These are phyloP conservation scores for Aegle marmelos DNA, from an alignment of 345 rosid genomes.

Conservation along the genomic window DNA sequence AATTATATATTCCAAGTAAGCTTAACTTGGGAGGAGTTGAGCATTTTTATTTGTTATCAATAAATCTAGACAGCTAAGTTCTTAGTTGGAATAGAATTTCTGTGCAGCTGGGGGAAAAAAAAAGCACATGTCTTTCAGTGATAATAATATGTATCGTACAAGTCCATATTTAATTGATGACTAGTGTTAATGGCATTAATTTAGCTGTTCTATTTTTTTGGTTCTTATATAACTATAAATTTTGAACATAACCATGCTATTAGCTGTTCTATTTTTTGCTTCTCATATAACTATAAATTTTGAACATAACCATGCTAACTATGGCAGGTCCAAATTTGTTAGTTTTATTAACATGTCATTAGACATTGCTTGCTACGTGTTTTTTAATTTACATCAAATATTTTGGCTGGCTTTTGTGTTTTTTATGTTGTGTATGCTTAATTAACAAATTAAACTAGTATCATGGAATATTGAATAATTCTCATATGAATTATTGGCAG, in stretches of 20 bases:
- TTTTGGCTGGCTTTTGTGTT: background rate
- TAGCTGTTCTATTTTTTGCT: background rate
- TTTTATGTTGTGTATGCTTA: background rate
- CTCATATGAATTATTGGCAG: slow-evolving; percentile 39
- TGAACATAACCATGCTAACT: background rate
- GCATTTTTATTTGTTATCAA: background rate
- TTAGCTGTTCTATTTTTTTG: background rate
- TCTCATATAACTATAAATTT: background rate
- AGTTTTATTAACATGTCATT: background rate
- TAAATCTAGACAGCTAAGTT: background rate
- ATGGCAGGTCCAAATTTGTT: background rate
- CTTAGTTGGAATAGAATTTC: background rate
- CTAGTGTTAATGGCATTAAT: background rate
- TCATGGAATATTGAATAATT: background rate
- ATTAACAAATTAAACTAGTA: background rate
- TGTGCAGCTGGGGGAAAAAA: background rate
- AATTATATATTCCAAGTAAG: background rate
- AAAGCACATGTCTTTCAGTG: background rate
- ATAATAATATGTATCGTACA: background rate
- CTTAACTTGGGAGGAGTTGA: background rate
- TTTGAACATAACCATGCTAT: background rate
- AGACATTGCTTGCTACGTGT: background rate
- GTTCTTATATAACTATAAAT: background rate
- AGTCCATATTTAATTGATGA: background rate
- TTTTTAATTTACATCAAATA: background rate